phyloP scores from a whole-genome alignment of 768 basidiomycete species.

The Boletus rex-veris region DNA sequence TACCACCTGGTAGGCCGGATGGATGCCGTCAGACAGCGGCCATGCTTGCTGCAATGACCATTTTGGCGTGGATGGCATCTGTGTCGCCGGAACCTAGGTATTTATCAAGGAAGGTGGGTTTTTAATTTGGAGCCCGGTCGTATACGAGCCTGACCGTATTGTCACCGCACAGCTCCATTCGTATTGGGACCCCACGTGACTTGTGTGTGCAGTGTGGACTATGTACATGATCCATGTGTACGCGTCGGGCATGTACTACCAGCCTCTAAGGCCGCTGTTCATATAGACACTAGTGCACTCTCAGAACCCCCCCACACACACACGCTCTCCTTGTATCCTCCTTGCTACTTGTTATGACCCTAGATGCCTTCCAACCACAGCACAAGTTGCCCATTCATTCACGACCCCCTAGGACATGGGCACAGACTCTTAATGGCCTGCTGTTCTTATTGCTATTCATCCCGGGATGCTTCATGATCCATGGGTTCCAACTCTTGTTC shows the following conservation, averaged over 20 bases:
- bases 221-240: constrained; percentile 12
- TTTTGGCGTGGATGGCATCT: constrained; percentile 45
- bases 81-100: constrained; percentile 28
- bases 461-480: constrained; percentile 63
- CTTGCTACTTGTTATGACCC: constrained; percentile 18
- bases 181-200: constrained; percentile 13
- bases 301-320: not conserved
- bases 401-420: constrained; percentile 55
- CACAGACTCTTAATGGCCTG: constrained; percentile 44
- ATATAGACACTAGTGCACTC: constrained; percentile 12
- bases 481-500: constrained; percentile 68
- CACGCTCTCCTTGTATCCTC: not conserved
- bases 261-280: constrained; percentile 1
- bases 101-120: constrained; percentile 34
- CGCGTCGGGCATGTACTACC: not conserved
- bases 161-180: no score
- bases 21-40: constrained; percentile 31
- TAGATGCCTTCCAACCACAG: constrained; percentile 10
- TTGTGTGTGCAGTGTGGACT: not conserved
- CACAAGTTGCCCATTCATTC: constrained; percentile 50
- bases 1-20: constrained; percentile 41
- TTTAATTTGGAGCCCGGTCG: not conserved
- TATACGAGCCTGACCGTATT: no score
- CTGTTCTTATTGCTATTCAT: constrained; percentile 58
- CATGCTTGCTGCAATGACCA: constrained; percentile 29